A percentile compares a stretch with the other conserved stretches of the same genome.
These are phyloP conservation scores for Pascua sp. DNA, from an alignment of 1,284 basidiomycete genomes.

Conservation along the genomic window DNA sequence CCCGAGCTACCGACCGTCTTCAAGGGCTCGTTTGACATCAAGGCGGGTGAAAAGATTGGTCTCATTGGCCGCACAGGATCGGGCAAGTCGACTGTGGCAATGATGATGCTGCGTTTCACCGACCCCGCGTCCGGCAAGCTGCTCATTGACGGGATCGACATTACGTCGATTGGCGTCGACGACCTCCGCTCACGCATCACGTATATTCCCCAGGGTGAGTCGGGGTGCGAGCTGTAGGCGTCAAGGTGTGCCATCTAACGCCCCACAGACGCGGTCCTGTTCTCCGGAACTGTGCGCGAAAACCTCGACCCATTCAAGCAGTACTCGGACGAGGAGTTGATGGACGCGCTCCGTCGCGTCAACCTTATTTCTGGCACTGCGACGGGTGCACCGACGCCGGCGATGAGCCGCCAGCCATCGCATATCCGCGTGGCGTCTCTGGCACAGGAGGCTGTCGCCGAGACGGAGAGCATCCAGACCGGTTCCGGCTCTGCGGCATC, in stretches of 20 bases:
- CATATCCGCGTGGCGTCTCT: neutral
- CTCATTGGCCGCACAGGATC: constrained; percentile 49
- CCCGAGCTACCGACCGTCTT: constrained; percentile 80
- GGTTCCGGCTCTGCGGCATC: constrained; percentile 2
- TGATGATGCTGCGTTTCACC: constrained; percentile 80
- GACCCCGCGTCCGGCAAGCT: constrained; percentile 78
- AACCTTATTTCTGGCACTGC: constrained; percentile 23
- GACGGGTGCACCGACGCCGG: neutral
- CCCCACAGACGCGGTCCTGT: constrained; percentile 69
- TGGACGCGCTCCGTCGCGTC: constrained; percentile 52
- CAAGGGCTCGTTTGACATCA: constrained; percentile 68
- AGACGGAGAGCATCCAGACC: too few species aligned
- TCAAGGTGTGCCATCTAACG: too few species aligned
- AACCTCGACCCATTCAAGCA: constrained; percentile 86
- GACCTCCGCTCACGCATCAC: constrained; percentile 59
- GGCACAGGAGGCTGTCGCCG: neutral
- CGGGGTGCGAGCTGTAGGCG: too few species aligned
- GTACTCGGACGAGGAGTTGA: constrained; percentile 72
- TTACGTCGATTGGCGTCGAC: constrained; percentile 77
- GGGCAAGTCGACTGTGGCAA: constrained; percentile 64
- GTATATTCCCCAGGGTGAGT: constrained; percentile 51
- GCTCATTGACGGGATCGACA: constrained; percentile 82
- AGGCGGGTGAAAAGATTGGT: constrained; percentile 72
- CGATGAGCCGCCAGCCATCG: constrained; percentile 4
- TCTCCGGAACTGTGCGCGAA: constrained; percentile 78